These are phyloP conservation scores for Neonectria faginata DNA, from an alignment of 2,329 filamentous ascomycete species.

Conservation along the genomic window DNA sequence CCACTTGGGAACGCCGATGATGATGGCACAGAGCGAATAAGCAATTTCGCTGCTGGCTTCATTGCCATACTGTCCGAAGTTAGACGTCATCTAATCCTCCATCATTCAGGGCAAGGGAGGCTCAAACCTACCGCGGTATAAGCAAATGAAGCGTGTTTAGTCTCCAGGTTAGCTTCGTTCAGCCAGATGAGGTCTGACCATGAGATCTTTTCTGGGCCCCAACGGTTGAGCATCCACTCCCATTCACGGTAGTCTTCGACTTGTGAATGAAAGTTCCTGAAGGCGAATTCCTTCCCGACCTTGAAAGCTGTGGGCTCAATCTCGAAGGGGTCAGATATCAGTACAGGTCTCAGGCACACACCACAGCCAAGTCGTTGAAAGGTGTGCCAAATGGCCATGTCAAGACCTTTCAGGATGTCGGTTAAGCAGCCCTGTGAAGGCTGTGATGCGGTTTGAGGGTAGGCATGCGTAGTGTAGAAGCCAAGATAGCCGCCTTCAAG, in stretches of 20 bases:
- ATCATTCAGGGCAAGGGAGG: not conserved
- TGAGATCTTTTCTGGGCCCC: not conserved
- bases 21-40: too few species aligned
- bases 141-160: not conserved
- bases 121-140: not conserved
- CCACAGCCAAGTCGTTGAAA: not conserved
- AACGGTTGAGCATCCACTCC: not conserved
- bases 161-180: not conserved
- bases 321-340: not conserved
- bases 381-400: constrained; percentile 47
- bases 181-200: not conserved
- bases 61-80: too few species aligned
- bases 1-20: too few species aligned
- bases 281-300: not conserved
- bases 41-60: too few species aligned
- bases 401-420: constrained; percentile 58
- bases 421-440: constrained; percentile 45
- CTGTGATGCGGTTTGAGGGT: constrained; percentile 55
- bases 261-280: not conserved
- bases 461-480: constrained; percentile 59
- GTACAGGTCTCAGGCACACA: not conserved
- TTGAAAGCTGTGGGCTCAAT: not conserved
- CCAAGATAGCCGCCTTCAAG: constrained; percentile 57
- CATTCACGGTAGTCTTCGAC: not conserved
- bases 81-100: too few species aligned